Evolutionary conservation across 202 grass and related monocot genomes (phyloP), one percentile per base, ranked within the genome.

Genomic region (Panicum virgatum): DNA sequence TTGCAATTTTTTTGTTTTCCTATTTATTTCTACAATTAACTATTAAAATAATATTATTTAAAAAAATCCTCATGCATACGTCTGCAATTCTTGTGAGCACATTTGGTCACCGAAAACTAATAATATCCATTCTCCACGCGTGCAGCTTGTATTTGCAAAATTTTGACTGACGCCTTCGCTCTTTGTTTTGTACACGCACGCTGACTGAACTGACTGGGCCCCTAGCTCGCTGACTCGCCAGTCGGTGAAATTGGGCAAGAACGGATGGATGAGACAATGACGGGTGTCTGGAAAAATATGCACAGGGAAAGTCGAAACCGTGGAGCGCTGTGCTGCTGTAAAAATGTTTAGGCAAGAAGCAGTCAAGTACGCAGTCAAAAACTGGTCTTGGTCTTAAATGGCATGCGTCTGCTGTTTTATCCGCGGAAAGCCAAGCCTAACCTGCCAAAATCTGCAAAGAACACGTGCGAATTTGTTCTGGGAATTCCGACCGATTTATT

Each of bases 321-420:
- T 50, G 45, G 45, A 19, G 69, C 43, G 13, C 44, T 32, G 23
- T 9, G 43, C 7, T 29, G 67, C 23, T 51, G 13, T 11, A 26
- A 48, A 29, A 48, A 29, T 26, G 20, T 18, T 54, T 54, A 46
- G 42, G 25, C 32, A 19, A 53, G 32, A 29, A n/a, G n/a, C n/a
- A 50, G 56, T 62, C 56, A 82, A 61, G 32, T 57, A 36, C 52
- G n/a, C 50, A 73, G 53, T 71, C 39, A 64, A 83, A 73, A 83
- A 16, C 59, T 38, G 16, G 70, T 75, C 70, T 51, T 39, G 60
- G 7, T 51, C 30, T 4, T 40, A 23, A 7, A 66, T 36, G 50
- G 16, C 29, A 25, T 11, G n/a, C 1, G 5, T 58, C 23, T 63
- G 5, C 9, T 64, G 58, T 63, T 63, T 30, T n/a, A 62, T 39